Evolutionary conservation across 2,329 filamentous ascomycete genomes (phyloP).

Genomic region (Aureobasidium sp.): DNA sequence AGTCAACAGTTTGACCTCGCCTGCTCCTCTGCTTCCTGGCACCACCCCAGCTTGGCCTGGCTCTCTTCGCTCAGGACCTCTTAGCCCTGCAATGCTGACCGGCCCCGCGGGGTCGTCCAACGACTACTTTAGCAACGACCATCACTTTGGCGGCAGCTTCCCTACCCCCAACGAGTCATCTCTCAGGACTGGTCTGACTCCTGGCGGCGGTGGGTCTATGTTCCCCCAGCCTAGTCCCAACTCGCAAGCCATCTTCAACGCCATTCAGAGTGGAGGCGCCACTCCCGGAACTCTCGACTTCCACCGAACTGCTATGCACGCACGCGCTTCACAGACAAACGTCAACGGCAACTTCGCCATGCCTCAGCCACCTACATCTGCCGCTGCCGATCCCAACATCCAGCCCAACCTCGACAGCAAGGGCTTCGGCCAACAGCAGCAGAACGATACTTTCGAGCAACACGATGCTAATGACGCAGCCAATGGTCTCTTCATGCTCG

Average conservation of each 20-base stretch:
- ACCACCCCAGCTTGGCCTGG: slow-evolving; percentile 74
- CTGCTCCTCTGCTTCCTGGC: slow-evolving; percentile 70
- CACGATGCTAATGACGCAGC: slow-evolving; percentile 91
- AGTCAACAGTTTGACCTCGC: slow-evolving; percentile 84
- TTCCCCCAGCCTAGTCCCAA: slow-evolving; percentile 88
- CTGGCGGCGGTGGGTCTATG: slow-evolving; percentile 93
- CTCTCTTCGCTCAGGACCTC: slow-evolving; percentile 80
- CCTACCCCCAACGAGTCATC: slow-evolving; percentile 96
- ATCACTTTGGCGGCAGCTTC: slow-evolving; percentile 74
- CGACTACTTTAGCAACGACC: slow-evolving; percentile 69
- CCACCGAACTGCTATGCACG: slow-evolving; percentile 82
- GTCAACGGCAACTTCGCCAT: slow-evolving; percentile 32
- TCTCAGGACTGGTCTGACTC: slow-evolving; percentile 81
- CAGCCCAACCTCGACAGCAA: slow-evolving; percentile 24
- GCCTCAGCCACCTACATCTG: slow-evolving; percentile 36
- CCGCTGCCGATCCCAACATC: slow-evolving; percentile 35
- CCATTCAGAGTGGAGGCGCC: slow-evolving; percentile 70
- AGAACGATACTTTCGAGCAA: slow-evolving; percentile 65
- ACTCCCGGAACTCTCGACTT: slow-evolving; percentile 92
- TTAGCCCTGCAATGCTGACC: slow-evolving; percentile 96
- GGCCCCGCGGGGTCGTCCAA: slow-evolving; percentile 66
- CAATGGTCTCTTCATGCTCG: slow-evolving; percentile 87
- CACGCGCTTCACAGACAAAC: slow-evolving; percentile 52
- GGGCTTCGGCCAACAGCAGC: slow-evolving; percentile 27
- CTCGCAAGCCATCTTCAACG: slow-evolving; percentile 73